Base-by-base conservation (phyloP, 805 yeast genomes). In the Kodamaea sagamina region DNA sequence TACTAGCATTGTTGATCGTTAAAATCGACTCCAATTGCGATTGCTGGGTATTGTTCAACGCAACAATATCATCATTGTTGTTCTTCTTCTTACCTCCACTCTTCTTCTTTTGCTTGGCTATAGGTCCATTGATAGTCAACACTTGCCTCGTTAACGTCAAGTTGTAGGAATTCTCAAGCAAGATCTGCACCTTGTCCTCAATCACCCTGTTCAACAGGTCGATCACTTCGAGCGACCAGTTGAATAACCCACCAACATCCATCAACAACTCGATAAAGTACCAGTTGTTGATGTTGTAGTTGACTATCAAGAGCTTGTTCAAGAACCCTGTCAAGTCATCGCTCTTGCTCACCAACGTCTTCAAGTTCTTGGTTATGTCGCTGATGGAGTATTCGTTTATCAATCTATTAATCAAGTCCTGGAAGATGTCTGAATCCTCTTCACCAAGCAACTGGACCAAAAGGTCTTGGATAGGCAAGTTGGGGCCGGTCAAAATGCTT, bases 401-500 rank as follows among this genome's bases (percentile, higher is more conserved):
- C 35, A 89, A 65, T 51, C 97, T 77, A 21, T 75, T 65, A 10
- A 89, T 77, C 5, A 84, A 71, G 54, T 86, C 95, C 41, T 73
- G 69, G 55, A 86, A 83, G 31, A 86, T 75, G 36, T 78, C 82
- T 4, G 36, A 44, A 11, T 43, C 55, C 5, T 40, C 43, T 10
- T 42, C 48, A 39, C 53, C 63, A 44, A 79, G 69, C 39, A 89
- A 69, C 45, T 86, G 89, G 6, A 63, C 59, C 29, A 87, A 65
- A 18, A 90, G 68, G 46, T 86, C 95, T 4, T 62, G 61, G 36
- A 85, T 72, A 6, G 85, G 74, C 29, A 89, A 64, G 43, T 82
- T 81, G 4, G 86, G 83, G 47, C 93, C 85, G 0, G 93, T 82
- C 10, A 83, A 86, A 39, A 89, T 77, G 1, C 95, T 92, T 61